Evolutionary conservation across 805 yeast species (phyloP).

Genomic region (Ascoidea asiatica): DNA sequence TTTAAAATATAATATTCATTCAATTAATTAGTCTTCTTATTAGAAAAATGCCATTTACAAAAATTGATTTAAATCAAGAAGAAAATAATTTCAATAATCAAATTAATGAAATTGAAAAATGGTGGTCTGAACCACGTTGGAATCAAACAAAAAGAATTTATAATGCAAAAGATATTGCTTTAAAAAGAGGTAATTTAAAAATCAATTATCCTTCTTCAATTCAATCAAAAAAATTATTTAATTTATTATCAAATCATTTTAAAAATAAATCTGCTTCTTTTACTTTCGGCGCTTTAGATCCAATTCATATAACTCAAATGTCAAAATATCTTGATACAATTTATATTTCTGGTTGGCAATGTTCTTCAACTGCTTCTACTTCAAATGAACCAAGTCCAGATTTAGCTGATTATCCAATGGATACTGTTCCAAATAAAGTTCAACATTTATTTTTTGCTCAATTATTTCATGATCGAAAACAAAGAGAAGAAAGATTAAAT

Average conservation of each 20-base stretch:
- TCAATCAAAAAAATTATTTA: constrained; percentile 74
- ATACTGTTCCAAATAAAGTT: constrained; percentile 96
- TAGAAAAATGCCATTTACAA: constrained; percentile 29
- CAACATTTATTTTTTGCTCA: constrained; percentile 96
- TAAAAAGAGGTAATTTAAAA: constrained; percentile 72
- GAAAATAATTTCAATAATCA: constrained; percentile 53
- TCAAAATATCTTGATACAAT: constrained; percentile 87
- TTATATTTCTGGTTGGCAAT: constrained; percentile 98
- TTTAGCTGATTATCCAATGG: constrained; percentile 97
- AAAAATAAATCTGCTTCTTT: constrained; percentile 59
- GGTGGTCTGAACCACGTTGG: constrained; percentile 98
- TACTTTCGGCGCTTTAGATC: constrained; percentile 94
- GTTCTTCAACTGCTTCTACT: constrained; percentile 94
- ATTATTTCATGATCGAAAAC: constrained; percentile 93
- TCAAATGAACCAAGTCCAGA: constrained; percentile 98
- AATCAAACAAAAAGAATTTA: constrained; percentile 74
- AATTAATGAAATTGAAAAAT: constrained; percentile 58
- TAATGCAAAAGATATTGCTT: constrained; percentile 77
- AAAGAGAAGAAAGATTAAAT: constrained; percentile 66
- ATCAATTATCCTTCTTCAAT: constrained; percentile 61
- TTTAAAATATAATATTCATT: too few relatives aligned
- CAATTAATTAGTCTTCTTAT: too few relatives aligned
- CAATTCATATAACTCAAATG: constrained; percentile 93
- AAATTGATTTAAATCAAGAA: constrained; percentile 46
- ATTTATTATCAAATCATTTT: constrained; percentile 59